phyloP scores from a whole-genome alignment of 768 basidiomycete species.

The Russula emetica region DNA sequence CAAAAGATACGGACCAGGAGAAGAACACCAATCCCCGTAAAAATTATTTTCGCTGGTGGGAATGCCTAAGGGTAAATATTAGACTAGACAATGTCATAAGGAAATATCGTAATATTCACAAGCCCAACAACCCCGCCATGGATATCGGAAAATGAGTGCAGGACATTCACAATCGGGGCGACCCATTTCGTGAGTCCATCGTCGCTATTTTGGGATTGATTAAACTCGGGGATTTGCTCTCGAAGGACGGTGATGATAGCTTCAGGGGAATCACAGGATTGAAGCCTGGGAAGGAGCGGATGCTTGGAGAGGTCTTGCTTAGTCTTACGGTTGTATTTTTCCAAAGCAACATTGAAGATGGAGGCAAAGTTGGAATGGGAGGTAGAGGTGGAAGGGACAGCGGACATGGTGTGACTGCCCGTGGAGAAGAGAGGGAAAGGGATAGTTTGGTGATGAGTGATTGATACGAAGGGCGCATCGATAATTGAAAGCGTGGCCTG shows the following conservation, averaged over 20 bases:
- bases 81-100: not conserved
- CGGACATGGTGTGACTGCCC: not conserved
- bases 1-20: not conserved
- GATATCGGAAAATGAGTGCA: not conserved
- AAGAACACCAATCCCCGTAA: not conserved
- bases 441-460: too few relatives aligned
- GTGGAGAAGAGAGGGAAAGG: not conserved
- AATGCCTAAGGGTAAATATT: not conserved
- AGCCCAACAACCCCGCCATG: not conserved
- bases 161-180: not conserved
- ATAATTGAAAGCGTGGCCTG: too few relatives aligned
- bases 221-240: not conserved
- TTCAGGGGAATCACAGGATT: not conserved
- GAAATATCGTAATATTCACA: not conserved
- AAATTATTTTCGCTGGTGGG: not conserved
- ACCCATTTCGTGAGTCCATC: not conserved
- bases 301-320: not conserved
- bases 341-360: not conserved
- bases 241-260: not conserved
- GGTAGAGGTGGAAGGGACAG: not conserved
- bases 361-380: not conserved
- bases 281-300: not conserved
- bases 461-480: too few relatives aligned
- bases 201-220: not conserved
- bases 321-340: not conserved